Base-by-base conservation (phyloP, 805 yeast genomes). In the Myxozyma neotropica region DNA sequence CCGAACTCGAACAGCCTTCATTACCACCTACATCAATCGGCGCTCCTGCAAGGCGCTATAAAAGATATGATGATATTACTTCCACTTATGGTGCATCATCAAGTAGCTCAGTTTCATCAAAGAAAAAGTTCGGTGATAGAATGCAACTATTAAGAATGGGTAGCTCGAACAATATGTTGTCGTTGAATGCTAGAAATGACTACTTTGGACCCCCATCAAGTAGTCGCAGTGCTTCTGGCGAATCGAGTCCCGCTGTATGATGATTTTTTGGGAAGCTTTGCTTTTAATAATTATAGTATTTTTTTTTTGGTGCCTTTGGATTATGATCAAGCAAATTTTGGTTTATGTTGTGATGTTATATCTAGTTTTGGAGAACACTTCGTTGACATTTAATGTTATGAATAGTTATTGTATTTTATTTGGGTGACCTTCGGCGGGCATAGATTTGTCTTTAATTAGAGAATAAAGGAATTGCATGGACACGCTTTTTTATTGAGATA, bases 111-210 rank as follows among this genome's bases (percentile, higher is more conserved):
- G n/a, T n/a, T n/a, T n/a, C 33, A 29, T 29, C 33, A 29, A 29
- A 45, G 36, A 53, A 42, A 21, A 53, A 39, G 7, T 58, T 59
- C 21, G 64, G 58, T 21, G 35, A 44, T 33, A 17, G 55, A 7
- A 46, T 51, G 58, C 58, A 59, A 47, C 3, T 59, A 43, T 35
- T 55, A 29, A 19, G 61, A 17, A 49, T 59, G 59, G 64, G 60
- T 7, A 44, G 57, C 13, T 31, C 51, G 15, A 59, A 59, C 5
- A 36, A 48, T 21, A 55, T 61, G 63, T 39, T 61, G 38, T 59
- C 64, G 19, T 44, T 58, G 12, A 51, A 43, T 17, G 65, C 64
- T n/a, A 38, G 60, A 21, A 29, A 61, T 39, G 63, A 59, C 52
- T 61, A 61, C 23, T 61, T 61, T 21, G 58, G 58, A 4, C 26